Percentiles rank a stretch among this genome's conserved stretches.
These are phyloP conservation scores for Solanum pinnatisectum DNA, from an alignment of 257 asterid species.

Conservation along the genomic window DNA sequence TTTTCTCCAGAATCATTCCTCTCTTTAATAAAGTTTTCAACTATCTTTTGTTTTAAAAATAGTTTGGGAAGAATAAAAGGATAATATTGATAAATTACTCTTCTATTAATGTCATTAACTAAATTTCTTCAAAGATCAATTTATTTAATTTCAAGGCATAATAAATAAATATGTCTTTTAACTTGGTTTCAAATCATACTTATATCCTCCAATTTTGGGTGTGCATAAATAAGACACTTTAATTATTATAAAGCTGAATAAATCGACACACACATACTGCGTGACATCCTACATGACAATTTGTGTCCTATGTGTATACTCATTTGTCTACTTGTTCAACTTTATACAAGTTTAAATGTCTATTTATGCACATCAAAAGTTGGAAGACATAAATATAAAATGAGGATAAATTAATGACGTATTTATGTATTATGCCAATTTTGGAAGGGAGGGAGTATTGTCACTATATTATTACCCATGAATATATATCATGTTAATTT, in stretches of 20 bases:
- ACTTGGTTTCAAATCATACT: neutral
- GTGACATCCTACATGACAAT: neutral
- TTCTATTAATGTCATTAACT: neutral
- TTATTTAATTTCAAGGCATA: neutral
- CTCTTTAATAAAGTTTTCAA: neutral
- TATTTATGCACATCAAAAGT: no score
- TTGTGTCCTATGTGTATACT: neutral
- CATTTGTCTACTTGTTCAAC: neutral
- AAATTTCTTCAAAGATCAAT: neutral
- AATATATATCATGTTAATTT: neutral
- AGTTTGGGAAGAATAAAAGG: neutral
- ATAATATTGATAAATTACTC: neutral
- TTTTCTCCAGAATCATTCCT: neutral
- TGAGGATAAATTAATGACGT: no score
- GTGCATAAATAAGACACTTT: no score
- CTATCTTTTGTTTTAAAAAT: neutral
- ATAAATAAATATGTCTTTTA: no score
- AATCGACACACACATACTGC: no score
- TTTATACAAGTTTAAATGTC: no score
- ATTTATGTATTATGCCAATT: neutral
- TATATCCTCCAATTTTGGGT: neutral
- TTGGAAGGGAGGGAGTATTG: neutral
- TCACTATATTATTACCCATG: neutral
- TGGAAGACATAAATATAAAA: no score
- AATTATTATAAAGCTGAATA: no score